Base-by-base conservation (phyloP, 176 grass and related monocot species). In the Zea luxurians region DNA sequence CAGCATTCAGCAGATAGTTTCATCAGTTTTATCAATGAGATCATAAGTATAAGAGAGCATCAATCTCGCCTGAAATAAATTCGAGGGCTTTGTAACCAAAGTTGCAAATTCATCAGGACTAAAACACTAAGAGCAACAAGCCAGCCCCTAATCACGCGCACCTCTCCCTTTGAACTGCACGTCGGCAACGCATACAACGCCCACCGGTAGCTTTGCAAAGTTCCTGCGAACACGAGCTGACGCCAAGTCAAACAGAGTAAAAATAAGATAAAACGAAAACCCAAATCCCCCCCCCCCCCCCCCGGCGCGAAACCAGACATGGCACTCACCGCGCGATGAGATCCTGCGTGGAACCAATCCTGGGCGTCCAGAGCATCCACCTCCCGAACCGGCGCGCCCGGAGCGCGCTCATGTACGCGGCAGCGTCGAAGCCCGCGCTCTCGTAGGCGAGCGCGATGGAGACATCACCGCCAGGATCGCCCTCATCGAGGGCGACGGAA, bases 111-210 rank as follows among this genome's bases (percentile, higher is more conserved):
- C 13, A 20, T 43, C 3, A 63, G 2, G 58, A 20, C 15, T 35
- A 4, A 4, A 81, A 66, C 48, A 69, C 2, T 11, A 73, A 37
- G 7, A 12, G 40, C 7, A 76, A 60, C 4, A 80, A 60, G 55
- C 0, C 42, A 46, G 63, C 41, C 49, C 38, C 45, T 16, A 40
- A 46, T 10, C 21, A 73, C 53, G 76, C 87, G 67, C 36, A 92
- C 95, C 95, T 92, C 95, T 91, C 89, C 95, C 95, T 85, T 90
- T 94, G 81, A 87, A 85, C 71, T 98, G 95, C 47, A 89, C 64
- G 13, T 92, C 91, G 2, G 95, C 74, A 27, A 92, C 73, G 58
- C 95, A 98, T 6, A 92, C 95, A 16, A 82, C 85, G 76, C 95
- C 95, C 18, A 92, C 66, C 8, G 95, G 95, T 3, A 98, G 87